These are phyloP conservation scores for Fusarium foetens DNA, from an alignment of 2,329 filamentous ascomycete species.

Conservation along the genomic window DNA sequence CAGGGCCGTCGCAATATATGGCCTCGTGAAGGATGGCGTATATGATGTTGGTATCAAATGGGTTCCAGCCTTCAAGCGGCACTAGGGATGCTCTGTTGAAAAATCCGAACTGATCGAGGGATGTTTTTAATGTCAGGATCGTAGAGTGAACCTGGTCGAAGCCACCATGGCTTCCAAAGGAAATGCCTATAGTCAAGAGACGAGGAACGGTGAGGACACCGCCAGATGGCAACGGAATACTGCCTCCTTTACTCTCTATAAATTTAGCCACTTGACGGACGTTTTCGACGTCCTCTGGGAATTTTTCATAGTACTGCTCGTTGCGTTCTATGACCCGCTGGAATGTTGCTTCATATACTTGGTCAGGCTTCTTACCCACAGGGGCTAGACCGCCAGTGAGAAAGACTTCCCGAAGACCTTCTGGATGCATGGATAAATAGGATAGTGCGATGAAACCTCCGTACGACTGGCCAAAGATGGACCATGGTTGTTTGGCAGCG, in stretches of 20 bases:
- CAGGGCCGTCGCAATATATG: conserved; percentile 80
- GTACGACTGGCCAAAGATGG: conserved; percentile 89
- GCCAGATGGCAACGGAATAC: conserved; percentile 74
- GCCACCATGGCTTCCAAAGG: conserved; percentile 82
- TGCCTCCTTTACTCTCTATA: conserved; percentile 67
- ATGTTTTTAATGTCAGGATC: conserved; percentile 75
- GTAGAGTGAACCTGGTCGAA: conserved; percentile 79
- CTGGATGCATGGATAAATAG: conserved; percentile 83
- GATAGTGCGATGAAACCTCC: conserved; percentile 87
- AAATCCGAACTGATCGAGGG: conserved; percentile 80
- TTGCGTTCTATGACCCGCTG: conserved; percentile 77
- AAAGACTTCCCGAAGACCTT: conserved; percentile 84
- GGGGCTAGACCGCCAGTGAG: conserved; percentile 86
- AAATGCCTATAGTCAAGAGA: conserved; percentile 80
- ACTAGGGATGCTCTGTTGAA: conserved; percentile 77
- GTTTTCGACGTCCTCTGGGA: conserved; percentile 77
- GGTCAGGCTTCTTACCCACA: conserved; percentile 74
- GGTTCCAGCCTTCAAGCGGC: conserved; percentile 72
- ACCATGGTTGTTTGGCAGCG: conserved; percentile 79
- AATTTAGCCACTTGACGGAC: conserved; percentile 74
- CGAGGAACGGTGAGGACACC: conserved; percentile 77
- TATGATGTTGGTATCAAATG: conserved; percentile 80
- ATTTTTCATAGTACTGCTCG: conserved; percentile 83
- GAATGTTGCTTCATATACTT: conserved; percentile 80
- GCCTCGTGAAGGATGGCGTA: conserved; percentile 90